These are phyloP conservation scores for Centaurea solstitialis DNA, from an alignment of 129 eudicot genomes.

Conservation along the genomic window DNA sequence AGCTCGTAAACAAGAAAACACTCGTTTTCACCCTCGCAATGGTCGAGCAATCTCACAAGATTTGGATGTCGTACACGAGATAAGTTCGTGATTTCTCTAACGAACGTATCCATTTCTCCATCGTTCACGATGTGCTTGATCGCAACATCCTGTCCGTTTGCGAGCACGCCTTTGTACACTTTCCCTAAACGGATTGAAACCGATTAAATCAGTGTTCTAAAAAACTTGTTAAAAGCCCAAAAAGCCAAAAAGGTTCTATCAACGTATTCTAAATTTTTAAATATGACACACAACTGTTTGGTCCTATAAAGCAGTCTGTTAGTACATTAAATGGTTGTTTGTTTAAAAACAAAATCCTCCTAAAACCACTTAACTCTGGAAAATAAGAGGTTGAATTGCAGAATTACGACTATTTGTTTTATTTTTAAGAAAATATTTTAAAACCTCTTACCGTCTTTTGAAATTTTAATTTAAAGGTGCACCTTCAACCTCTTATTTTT, in stretches of 20 bases:
- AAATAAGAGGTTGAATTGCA: too few species aligned
- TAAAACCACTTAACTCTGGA: too few species aligned
- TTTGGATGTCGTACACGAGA: constrained; percentile 78
- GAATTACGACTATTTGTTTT: too few species aligned
- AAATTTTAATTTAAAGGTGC: too few species aligned
- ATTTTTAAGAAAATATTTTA: too few species aligned
- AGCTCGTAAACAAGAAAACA: constrained; percentile 82
- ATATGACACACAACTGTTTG: not conserved
- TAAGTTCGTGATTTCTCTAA: constrained; percentile 69
- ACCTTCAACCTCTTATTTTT: too few species aligned
- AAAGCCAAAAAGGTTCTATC: too few species aligned
- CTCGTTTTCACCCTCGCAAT: constrained; percentile 69
- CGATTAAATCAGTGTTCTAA: not conserved
- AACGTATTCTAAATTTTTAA: too few species aligned
- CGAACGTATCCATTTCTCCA: constrained; percentile 74
- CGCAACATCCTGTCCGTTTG: constrained; percentile 63
- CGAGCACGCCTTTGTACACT: constrained; percentile 69
- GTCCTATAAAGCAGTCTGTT: not conserved
- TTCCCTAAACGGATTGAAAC: constrained; percentile 48
- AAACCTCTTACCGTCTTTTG: too few species aligned
- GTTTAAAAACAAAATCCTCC: too few species aligned
- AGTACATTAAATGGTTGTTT: not conserved
- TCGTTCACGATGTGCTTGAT: constrained; percentile 76
- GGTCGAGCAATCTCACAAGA: constrained; percentile 64
- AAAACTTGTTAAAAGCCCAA: not conserved